Evolutionary conservation across 1,284 basidiomycete species (phyloP).

Genomic region (Leucoagaricus sp.): DNA sequence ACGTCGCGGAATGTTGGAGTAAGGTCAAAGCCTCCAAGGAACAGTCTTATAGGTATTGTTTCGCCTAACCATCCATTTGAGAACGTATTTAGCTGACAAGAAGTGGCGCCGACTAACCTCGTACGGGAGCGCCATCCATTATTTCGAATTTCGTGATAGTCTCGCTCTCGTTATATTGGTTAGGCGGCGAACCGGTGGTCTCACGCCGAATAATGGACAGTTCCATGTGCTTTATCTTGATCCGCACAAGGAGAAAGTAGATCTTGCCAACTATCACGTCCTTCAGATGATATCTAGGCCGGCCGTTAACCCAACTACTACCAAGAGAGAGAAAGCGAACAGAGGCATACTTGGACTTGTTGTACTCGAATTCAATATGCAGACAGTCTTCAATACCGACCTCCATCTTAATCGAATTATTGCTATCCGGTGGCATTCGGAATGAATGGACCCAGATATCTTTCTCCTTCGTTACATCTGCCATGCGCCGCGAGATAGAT

Average conservation of each 20-base stretch:
- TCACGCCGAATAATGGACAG: conserved; percentile 96
- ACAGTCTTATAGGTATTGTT: conserved; percentile 96
- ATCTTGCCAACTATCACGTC: conserved; percentile 99
- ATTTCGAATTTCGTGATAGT: conserved; percentile 99
- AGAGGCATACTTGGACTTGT: conserved; percentile 89
- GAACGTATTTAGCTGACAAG: not conserved
- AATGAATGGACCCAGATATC: conserved; percentile 99
- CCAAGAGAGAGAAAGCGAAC: not conserved
- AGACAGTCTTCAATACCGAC: conserved; percentile 99
- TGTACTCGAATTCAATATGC: conserved; percentile 99
- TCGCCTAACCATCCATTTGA: conserved; percentile 62
- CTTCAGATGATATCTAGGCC: conserved; percentile 91
- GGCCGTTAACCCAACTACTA: not conserved
- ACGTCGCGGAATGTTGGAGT: conserved; percentile 99
- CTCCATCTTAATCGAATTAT: conserved; percentile 99
- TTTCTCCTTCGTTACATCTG: conserved; percentile 90
- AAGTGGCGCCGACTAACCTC: conserved; percentile 59
- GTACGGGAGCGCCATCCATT: conserved; percentile 96
- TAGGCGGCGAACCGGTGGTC: conserved; percentile 94
- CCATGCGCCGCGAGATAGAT: conserved; percentile 87
- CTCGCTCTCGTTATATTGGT: conserved; percentile 98
- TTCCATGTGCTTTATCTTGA: conserved; percentile 99
- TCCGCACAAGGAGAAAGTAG: conserved; percentile 96
- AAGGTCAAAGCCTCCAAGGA: conserved; percentile 97
- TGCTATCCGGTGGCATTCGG: conserved; percentile 97